Evolutionary conservation across 2,329 filamentous ascomycete genomes (phyloP), one percentile per base, ranked within the genome.

Genomic region (Fonsecaea erecta): DNA sequence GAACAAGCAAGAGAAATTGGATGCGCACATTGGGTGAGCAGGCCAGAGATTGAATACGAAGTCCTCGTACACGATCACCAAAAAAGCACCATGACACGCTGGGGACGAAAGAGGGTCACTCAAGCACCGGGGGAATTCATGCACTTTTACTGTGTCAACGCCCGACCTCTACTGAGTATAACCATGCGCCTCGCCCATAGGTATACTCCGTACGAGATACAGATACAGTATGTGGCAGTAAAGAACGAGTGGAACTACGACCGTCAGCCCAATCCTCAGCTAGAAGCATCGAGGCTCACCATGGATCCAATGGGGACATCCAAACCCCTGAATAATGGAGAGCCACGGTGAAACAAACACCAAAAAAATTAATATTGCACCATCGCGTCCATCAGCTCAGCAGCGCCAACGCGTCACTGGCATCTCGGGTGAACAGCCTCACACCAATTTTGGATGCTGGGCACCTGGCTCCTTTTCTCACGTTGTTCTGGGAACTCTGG

Each of bases 401-500:
- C 43, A 48, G 43, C 43, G 43, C 43, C 43, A 48, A 14, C 43
- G 43, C 43, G 43, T 48, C 43, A 48, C 18, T 48, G 43, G 18
- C 43, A 24, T 48, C 43, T 48, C 43, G 43, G 43, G 18, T 48
- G 43, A 24, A 12, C 11, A 21, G 35, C 40, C 55, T 46, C 16
- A 30, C 40, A 24, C 57, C 40, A 60, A 60, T 51, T 26, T 60
- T 46, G 43, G 51, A 35, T 30, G 28, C 28, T 30, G 28, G 8
- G 28, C 28, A 30, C 28, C 53, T 40, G 48, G 52, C 58, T 48
- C 51, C 30, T 52, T 30, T 48, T 46, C 34, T 14, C 55, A 26
- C 43, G 58, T 59, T 60, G 46, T 48, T 59, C 46, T 24, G 55
- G 54, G 14, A 30, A 14, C 12, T n/a, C 16, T 30, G 14, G 26